Evolutionary conservation across 805 yeast genomes (phyloP).

Genomic region (Pichia membranifaciens): DNA sequence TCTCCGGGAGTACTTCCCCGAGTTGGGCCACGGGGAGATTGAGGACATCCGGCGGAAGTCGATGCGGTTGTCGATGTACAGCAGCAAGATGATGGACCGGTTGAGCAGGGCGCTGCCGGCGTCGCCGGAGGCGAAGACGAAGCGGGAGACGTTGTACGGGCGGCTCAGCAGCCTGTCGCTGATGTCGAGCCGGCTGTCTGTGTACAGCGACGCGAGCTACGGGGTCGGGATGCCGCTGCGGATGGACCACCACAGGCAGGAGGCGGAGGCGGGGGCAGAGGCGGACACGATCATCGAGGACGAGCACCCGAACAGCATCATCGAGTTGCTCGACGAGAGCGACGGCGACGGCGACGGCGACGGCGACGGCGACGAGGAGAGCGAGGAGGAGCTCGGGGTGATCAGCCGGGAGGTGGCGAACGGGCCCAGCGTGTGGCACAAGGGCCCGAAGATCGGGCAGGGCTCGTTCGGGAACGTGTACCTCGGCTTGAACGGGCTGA

Average conservation of each 20-base stretch:
- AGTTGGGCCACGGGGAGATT: conserved; percentile 62
- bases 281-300: conserved; percentile 4
- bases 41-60: conserved; percentile 81
- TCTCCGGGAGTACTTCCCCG: conserved; percentile 87
- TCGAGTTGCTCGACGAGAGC: conserved; percentile 40
- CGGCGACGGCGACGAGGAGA: conserved; percentile 23
- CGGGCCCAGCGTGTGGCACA: conserved; percentile 82
- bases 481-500: conserved; percentile 82
- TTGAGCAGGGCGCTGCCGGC: conserved; percentile 10
- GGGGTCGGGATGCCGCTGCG: conserved; percentile 26
- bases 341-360: conserved; percentile 30
- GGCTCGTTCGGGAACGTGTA: conserved; percentile 95
- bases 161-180: conserved; percentile 13
- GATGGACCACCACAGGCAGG: conserved; percentile 41
- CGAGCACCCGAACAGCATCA: conserved; percentile 34
- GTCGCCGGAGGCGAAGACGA: not conserved
- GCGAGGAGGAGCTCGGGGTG: conserved; percentile 30
- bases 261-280: conserved; percentile 1
- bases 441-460: conserved; percentile 88
- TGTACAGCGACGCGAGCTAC: conserved; percentile 25
- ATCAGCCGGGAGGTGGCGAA: conserved; percentile 35
- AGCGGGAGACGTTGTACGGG: conserved; percentile 22
- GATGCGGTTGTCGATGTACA: conserved; percentile 62
- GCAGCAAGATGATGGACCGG: conserved; percentile 19
- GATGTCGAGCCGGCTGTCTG: conserved; percentile 19